Base-by-base conservation (phyloP, 108 stramenopile genomes). In the Craspedostauros australis region DNA sequence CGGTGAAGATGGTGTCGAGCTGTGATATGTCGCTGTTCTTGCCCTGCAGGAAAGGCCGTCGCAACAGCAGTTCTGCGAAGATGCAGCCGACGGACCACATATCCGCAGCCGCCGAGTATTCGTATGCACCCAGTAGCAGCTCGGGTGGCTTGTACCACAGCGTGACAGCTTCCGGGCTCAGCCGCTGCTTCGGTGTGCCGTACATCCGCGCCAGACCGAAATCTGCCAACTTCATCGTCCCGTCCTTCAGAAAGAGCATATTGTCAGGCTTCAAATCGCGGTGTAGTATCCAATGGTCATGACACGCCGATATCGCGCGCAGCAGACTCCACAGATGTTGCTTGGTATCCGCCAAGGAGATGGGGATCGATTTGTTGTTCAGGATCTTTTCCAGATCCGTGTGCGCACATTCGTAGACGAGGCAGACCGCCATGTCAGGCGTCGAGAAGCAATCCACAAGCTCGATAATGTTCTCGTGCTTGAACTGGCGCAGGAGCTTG, bases 61-160 rank as follows among this genome's bases (percentile, higher is more conserved):
- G 70, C 23, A 91, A 69, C 28, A 93, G 38, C 21, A 97, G 57
- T 49, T 97, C 96, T 1, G 96, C 96, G 74, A 97, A 91, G 29
- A 97, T 94, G 66, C 94, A 95, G 2, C 96, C 96, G 1, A 88
- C 88, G 50, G 83, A 81, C 96, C 96, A 97, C 61, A 95, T 90
- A 48, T 97, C 96, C 6, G 91, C 88, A 0, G 91, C 84, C 5
- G 93, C 76, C 5, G 81, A 77, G 64, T 97, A 97, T 66, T 92
- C 83, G 2, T 70, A 84, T 9, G 91, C 76, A 11, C 96, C 96
- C 16, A 97, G 62, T n/a, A 97, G 58, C 0, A 97, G 56, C 44
- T 97, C 96, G 7, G 94, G 94, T 15, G 93, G 84, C 62, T 95
- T 94, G 73, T 97, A 97, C 94, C 94, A 97, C 46, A 95, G 58